These are phyloP conservation scores for Mucor indicus DNA, from an alignment of 371 early-diverging fungal genomes.

Conservation along the genomic window DNA sequence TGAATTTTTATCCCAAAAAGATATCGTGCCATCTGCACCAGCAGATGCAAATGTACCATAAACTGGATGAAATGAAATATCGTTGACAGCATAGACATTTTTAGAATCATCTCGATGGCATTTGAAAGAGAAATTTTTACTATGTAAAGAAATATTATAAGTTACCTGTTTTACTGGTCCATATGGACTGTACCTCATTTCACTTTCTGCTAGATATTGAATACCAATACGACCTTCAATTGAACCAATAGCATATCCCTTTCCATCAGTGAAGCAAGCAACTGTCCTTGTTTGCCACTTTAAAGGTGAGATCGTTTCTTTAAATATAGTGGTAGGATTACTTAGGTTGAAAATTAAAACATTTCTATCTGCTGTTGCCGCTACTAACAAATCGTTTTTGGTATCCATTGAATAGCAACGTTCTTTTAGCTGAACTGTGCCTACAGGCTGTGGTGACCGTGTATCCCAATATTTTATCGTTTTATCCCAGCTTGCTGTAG, in stretches of 20 bases:
- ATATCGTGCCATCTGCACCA: slow-evolving; percentile 88
- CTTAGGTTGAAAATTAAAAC: slow-evolving; percentile 77
- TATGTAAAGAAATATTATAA: slow-evolving; percentile 11
- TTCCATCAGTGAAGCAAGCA: slow-evolving; percentile 74
- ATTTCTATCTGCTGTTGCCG: slow-evolving; percentile 44
- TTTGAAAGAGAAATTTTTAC: slow-evolving; percentile 85
- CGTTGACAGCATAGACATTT: slow-evolving; percentile 77
- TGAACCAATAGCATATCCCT: slow-evolving; percentile 84
- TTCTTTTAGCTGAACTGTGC: slow-evolving; percentile 75
- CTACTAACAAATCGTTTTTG: slow-evolving; percentile 24
- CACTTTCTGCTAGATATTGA: slow-evolving; percentile 82
- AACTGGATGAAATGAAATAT: slow-evolving; percentile 80
- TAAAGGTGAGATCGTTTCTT: slow-evolving; percentile 49
- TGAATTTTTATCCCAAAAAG: slow-evolving; percentile 93
- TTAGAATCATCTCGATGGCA: slow-evolving; percentile 85
- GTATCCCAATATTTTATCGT: slow-evolving; percentile 92
- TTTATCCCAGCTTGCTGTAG: slow-evolving; percentile 97
- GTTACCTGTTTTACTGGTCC: not conserved
- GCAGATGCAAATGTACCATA: slow-evolving; percentile 91
- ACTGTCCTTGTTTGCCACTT: slow-evolving; percentile 85
- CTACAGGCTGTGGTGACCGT: slow-evolving; percentile 71
- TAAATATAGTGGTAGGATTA: slow-evolving; percentile 70
- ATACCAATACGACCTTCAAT: slow-evolving; percentile 92
- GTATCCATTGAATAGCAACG: slow-evolving; percentile 91
- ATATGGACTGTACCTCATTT: slow-evolving; percentile 48